Evolutionary conservation across 2,329 filamentous ascomycete genomes (phyloP).

Genomic region (Penicillium sp.): DNA sequence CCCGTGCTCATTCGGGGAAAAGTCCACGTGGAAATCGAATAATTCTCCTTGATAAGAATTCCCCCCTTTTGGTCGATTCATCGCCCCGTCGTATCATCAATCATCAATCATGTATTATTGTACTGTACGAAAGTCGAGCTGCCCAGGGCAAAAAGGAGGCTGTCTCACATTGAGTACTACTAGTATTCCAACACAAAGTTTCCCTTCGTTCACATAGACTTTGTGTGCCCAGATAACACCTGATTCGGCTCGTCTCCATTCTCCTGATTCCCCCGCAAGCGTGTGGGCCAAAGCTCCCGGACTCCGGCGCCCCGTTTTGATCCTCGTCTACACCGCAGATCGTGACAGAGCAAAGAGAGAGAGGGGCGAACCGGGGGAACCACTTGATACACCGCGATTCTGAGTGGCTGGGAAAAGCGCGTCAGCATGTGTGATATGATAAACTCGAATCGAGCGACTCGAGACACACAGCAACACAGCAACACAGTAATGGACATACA

Average conservation of each 20-base stretch:
- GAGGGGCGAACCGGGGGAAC: neutral
- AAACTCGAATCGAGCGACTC: neutral
- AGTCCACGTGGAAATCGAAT: constrained; percentile 1
- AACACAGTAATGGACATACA: too few species aligned
- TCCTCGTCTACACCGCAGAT: constrained; percentile 13
- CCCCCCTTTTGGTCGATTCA: neutral
- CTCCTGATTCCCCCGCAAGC: constrained; percentile 13
- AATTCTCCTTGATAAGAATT: constrained; percentile 10
- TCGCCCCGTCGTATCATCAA: neutral
- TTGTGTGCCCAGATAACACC: neutral
- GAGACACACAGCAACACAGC: neutral
- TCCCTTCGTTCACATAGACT: neutral
- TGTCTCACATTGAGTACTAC: constrained; percentile 1
- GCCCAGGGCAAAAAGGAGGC: neutral
- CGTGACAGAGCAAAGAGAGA: neutral
- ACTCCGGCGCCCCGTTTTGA: constrained; percentile 23
- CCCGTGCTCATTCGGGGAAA: constrained; percentile 2
- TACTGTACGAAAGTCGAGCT: too few species aligned
- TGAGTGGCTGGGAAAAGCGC: constrained; percentile 11
- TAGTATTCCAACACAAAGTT: too few species aligned
- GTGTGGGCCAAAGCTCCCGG: constrained; percentile 27
- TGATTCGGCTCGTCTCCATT: constrained; percentile 7
- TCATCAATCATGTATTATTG: too few species aligned
- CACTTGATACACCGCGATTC: constrained; percentile 6
- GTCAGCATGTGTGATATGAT: constrained; percentile 19